Base-by-base conservation (phyloP, 805 yeast genomes). In the Candida cerambycidarum region DNA sequence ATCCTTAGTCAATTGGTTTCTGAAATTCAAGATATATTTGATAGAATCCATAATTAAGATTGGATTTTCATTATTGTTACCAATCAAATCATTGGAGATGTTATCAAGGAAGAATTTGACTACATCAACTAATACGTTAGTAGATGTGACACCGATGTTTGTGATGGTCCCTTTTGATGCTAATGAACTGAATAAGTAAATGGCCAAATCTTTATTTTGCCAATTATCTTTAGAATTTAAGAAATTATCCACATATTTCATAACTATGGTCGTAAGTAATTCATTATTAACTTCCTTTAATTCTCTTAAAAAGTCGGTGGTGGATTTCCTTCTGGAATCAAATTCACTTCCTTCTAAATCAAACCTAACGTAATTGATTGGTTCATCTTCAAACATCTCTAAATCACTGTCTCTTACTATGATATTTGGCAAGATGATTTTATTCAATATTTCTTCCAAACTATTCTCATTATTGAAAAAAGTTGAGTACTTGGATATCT, bases 321-420 rank as follows among this genome's bases (percentile, higher is more conserved):
- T 82, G 0, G 96, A 82, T 53, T 95, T 80, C 63, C 97, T 78
- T 63, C 99, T 79, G 1, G 97, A 84, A 57, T 90, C 98, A 11
- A 85, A 78, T 59, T 92, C 98, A 0, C 96, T 83, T 5, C 98
- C 98, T 65, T 95, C 99, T 35, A 95, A 71, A 62, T 93, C 99
- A 47, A 96, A 77, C 56, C 98, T 78, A 15, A 90, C 90, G 59
- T 76, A 93, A 55, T 88, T 95, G 42, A 93, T 84, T 28, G 99
- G 99, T 59, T 93, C 99, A 64, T 93, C 99, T 63, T 93, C 99
- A 62, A 93, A 92, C 47, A 83, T 63, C 62, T 95, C 99, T 56
- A 88, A 89, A 59, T 93, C 99, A 1, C 85, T 74, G 44, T 85
- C 92, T 56, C 98, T 80, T 46, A 93, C 75, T 9, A 82, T 77